These are phyloP conservation scores for Hypoxylon fragiforme DNA, from an alignment of 495 filamentous ascomycete species.

Conservation along the genomic window DNA sequence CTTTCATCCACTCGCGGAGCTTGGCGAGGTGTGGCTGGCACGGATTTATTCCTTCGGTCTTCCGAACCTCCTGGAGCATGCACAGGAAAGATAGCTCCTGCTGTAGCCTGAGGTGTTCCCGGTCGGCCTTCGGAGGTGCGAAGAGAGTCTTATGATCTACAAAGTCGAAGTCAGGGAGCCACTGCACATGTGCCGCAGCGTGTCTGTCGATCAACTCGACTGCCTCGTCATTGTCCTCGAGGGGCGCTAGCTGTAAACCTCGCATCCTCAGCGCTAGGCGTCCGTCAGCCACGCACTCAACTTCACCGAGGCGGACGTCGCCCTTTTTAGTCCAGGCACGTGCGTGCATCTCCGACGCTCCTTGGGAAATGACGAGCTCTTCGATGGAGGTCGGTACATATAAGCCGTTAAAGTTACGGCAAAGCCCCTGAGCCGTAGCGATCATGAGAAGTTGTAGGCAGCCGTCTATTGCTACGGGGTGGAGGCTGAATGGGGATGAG, in stretches of 20 bases:
- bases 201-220: constrained; percentile 22
- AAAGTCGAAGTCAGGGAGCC: constrained; percentile 43
- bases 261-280: constrained; percentile 20
- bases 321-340: constrained; percentile 23
- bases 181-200: constrained; percentile 40
- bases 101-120: constrained; percentile 15
- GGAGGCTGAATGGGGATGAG: constrained; percentile 37
- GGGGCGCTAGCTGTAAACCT: constrained; percentile 30
- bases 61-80: constrained; percentile 31
- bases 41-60: constrained; percentile 16
- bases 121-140: constrained; percentile 9
- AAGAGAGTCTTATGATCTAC: constrained; percentile 27
- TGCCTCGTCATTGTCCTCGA: constrained; percentile 28
- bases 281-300: constrained; percentile 31
- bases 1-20: constrained; percentile 39
- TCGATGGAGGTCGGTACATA: constrained; percentile 44
- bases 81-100: constrained; percentile 40
- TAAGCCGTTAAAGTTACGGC: constrained; percentile 36
- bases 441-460: constrained; percentile 45
- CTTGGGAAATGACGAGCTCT: constrained; percentile 37
- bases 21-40: constrained; percentile 38
- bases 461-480: constrained; percentile 50
- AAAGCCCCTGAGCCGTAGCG: constrained; percentile 37
- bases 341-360: constrained; percentile 26
- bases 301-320: constrained; percentile 17